These are phyloP conservation scores for Blakeslea trispora DNA, from an alignment of 371 early-diverging fungal genomes.

Conservation along the genomic window DNA sequence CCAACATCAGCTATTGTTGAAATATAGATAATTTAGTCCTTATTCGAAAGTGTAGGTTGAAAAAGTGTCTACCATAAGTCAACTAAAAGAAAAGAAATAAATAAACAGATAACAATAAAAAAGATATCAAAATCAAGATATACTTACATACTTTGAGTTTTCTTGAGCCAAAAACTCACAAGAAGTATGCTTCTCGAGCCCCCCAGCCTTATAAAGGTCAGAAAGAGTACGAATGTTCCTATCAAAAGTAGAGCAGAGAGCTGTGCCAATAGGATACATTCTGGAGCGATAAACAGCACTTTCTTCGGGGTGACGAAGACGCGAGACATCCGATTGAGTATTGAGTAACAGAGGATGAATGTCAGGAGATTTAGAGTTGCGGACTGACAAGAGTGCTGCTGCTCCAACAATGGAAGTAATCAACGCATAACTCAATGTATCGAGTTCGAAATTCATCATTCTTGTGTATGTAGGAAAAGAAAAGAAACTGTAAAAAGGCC, in stretches of 20 bases:
- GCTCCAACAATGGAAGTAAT: slow-evolving; percentile 47
- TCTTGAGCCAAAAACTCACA: slow-evolving; percentile 29
- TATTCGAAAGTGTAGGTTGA: background rate
- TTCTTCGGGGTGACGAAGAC: slow-evolving; percentile 67
- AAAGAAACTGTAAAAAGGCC: background rate
- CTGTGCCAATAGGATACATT: slow-evolving; percentile 60
- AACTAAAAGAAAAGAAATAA: slow-evolving; percentile 16
- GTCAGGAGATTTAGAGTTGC: slow-evolving; percentile 69
- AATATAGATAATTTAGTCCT: background rate
- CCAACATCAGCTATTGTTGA: slow-evolving; percentile 24
- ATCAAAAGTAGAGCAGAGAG: slow-evolving; percentile 45
- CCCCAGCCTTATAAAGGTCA: slow-evolving; percentile 54
- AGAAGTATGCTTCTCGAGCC: slow-evolving; percentile 34
- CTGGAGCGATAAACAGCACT: slow-evolving; percentile 74
- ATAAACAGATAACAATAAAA: too few species aligned
- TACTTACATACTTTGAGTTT: slow-evolving; percentile 30
- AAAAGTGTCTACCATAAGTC: slow-evolving; percentile 26
- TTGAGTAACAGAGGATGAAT: slow-evolving; percentile 77
- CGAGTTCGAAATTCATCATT: slow-evolving; percentile 45
- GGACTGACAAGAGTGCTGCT: slow-evolving; percentile 45
- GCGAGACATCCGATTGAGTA: slow-evolving; percentile 68
- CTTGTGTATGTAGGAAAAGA: background rate
- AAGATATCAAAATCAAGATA: too few species aligned
- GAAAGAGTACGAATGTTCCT: slow-evolving; percentile 53
- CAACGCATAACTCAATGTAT: slow-evolving; percentile 45